Conservation (phyloP, 2,329 filamentous ascomycete species). For the Ceratocystis destructans region DNA sequence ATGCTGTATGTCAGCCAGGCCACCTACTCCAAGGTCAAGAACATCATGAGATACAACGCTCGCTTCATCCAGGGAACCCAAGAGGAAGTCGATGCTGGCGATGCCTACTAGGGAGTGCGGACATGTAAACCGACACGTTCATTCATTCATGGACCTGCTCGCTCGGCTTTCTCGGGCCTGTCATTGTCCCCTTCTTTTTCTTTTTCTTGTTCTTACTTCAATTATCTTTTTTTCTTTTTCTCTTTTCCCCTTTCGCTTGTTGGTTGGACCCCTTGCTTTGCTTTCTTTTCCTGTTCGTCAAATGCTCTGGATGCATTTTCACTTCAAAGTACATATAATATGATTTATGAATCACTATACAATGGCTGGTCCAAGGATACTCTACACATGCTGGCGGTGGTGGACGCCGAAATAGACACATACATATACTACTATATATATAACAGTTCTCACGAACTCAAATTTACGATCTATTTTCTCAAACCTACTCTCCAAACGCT, state of each 20-base stretch:
- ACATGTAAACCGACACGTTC: neutral
- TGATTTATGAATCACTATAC: neutral
- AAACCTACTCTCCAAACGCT: too few species aligned
- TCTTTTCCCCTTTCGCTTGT: too few species aligned
- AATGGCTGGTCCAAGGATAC: neutral
- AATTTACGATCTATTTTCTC: too few species aligned
- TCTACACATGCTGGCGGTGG: neutral
- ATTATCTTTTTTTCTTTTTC: neutral
- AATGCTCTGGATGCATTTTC: too few species aligned
- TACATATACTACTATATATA: neutral
- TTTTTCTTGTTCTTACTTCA: neutral
- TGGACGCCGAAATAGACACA: neutral
- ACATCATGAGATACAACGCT: conserved; percentile 42
- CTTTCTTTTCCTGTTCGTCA: too few species aligned
- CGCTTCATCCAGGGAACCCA: conserved; percentile 39
- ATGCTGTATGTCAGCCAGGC: conserved; percentile 35
- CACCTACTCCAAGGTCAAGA: conserved; percentile 39
- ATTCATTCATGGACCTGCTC: neutral
- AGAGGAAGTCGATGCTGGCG: neutral
- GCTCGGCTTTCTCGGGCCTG: neutral
- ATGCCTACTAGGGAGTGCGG: neutral
- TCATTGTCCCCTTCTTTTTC: neutral
- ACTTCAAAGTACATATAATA: neutral
- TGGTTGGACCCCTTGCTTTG: too few species aligned
- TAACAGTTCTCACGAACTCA: neutral